Percentiles rank a stretch among this genome's conserved stretches.
Evolutionary conservation across 2,329 filamentous ascomycete species (phyloP).

Genomic region (Trichothecium sympodiale): DNA sequence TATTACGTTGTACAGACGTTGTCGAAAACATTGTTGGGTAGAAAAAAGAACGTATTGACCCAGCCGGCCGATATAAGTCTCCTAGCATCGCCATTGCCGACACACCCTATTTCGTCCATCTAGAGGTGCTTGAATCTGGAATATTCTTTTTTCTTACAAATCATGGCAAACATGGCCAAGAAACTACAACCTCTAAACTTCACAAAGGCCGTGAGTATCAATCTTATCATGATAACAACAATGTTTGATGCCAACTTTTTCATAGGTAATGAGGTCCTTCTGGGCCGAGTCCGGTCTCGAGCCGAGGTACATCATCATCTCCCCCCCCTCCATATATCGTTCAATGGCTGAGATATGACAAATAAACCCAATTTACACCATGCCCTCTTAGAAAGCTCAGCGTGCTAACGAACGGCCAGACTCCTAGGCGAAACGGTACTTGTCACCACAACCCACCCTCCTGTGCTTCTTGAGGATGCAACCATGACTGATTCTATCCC

Average conservation of each 20-base stretch:
- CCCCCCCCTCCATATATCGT: background rate
- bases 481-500: no score
- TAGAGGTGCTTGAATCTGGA: no score
- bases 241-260: no score
- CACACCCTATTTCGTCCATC: no score
- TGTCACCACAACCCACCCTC: background rate
- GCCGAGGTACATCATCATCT: slow-evolving; percentile 50
- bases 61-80: background rate
- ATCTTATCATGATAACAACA: background rate
- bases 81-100: background rate
- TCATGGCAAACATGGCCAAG: slow-evolving; percentile 20
- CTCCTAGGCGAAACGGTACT: slow-evolving; percentile 8
- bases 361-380: no score
- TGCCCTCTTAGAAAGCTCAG: no score
- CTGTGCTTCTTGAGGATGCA: no score
- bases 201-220: slow-evolving; percentile 18
- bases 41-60: background rate
- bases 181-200: slow-evolving; percentile 21
- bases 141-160: no score
- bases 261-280: slow-evolving; percentile 78
- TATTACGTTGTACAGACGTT: no score
- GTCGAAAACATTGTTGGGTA: no score
- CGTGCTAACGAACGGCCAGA: slow-evolving; percentile 3
- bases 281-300: slow-evolving; percentile 78
- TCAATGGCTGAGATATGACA: background rate